Evolutionary conservation across 768 basidiomycete genomes (phyloP).

Genomic region (Amanita fuliginea): DNA sequence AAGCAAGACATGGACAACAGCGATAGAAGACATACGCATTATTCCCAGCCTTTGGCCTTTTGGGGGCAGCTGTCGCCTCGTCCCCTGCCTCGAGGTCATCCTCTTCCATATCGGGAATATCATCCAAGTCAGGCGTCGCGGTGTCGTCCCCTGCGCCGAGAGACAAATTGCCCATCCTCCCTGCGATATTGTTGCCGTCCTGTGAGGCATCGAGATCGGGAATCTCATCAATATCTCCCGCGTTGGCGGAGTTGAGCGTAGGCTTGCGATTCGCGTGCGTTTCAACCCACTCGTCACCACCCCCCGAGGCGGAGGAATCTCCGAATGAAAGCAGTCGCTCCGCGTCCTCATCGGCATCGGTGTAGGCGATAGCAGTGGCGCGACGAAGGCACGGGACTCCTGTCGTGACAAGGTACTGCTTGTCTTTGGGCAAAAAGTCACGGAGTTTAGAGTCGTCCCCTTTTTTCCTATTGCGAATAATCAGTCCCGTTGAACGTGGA

Average conservation of each 20-base stretch:
- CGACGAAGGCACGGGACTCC: constrained; percentile 96
- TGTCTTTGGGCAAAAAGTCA: constrained; percentile 90
- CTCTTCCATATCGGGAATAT: constrained; percentile 99
- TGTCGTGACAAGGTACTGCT: constrained; percentile 92
- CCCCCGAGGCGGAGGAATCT: constrained; percentile 42
- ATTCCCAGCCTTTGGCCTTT: constrained; percentile 32
- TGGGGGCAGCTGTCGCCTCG: constrained; percentile 68
- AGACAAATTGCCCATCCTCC: constrained; percentile 34
- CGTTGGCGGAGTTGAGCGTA: constrained; percentile 34
- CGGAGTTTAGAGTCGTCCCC: constrained; percentile 78
- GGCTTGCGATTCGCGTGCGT: constrained; percentile 79
- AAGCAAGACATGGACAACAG: background rate
- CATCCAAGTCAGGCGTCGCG: constrained; percentile 88
- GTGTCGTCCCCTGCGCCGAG: constrained; percentile 23
- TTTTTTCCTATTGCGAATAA: constrained; percentile 57
- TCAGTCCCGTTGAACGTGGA: constrained; percentile 1
- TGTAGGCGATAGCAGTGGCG: constrained; percentile 86
- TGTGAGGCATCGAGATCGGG: constrained; percentile 65
- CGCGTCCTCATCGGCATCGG: constrained; percentile 92
- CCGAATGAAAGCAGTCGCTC: constrained; percentile 85
- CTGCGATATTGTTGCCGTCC: constrained; percentile 30
- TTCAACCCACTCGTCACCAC: constrained; percentile 94
- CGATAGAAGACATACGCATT: constrained; percentile 17
- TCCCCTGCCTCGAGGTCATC: constrained; percentile 85
- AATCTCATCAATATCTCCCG: constrained; percentile 72